Evolutionary conservation across 78 protist species (phyloP).

Genomic region (Tieghemostelium lacteum): DNA sequence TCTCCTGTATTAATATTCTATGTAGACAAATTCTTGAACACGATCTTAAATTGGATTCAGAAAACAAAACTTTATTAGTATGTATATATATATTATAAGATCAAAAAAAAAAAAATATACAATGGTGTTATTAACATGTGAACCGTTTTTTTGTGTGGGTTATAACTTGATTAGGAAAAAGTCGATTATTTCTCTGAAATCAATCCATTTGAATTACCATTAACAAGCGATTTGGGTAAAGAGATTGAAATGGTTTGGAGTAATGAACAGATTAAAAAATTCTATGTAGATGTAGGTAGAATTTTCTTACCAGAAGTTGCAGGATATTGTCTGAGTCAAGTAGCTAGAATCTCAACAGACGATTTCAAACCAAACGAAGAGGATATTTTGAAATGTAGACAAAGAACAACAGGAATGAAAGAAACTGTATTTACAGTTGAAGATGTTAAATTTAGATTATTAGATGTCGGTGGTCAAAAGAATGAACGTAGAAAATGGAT

Average conservation of each 20-base stretch:
- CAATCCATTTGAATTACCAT: conserved; percentile 69
- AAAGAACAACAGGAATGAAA: conserved; percentile 94
- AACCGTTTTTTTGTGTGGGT: neutral
- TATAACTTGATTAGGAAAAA: conserved; percentile 13
- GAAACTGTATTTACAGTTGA: conserved; percentile 85
- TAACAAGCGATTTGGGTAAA: conserved; percentile 16
- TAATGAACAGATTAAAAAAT: conserved; percentile 27
- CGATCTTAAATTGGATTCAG: neutral
- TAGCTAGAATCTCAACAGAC: conserved; percentile 47
- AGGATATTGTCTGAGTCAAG: conserved; percentile 9
- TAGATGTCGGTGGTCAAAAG: conserved; percentile 98
- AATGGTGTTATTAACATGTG: too few species aligned
- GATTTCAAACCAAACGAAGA: conserved; percentile 90
- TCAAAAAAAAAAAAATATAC: too few species aligned
- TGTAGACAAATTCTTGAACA: neutral
- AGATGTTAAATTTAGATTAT: conserved; percentile 75
- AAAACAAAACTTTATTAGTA: too few species aligned
- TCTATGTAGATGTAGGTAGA: conserved; percentile 1
- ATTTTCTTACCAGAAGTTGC: conserved; percentile 46
- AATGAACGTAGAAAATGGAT: conserved; percentile 96
- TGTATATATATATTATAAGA: conserved; percentile 17
- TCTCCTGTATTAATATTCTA: conserved; percentile 78
- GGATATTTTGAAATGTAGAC: conserved; percentile 93
- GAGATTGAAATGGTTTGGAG: conserved; percentile 20
- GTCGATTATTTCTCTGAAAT: conserved; percentile 16